phyloP scores from a whole-genome alignment of 331 rosid species.

The Quercus phellos region DNA sequence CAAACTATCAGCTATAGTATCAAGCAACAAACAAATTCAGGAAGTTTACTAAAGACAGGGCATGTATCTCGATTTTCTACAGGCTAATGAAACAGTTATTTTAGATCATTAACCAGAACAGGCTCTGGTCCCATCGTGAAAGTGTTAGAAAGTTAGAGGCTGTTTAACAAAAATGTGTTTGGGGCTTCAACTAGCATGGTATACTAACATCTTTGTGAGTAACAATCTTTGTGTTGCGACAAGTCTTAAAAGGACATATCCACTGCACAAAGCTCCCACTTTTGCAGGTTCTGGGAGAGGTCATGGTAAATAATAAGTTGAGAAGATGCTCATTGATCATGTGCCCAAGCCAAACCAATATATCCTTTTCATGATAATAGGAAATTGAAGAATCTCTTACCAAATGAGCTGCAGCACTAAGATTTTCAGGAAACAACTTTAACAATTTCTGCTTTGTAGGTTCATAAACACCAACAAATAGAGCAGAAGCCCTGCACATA shows the following conservation, averaged over 20 bases:
- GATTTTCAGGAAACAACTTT: slow-evolving; percentile 32
- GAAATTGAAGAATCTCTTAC: slow-evolving; percentile 14
- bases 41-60: background rate
- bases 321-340: background rate
- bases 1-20: slow-evolving; percentile 21
- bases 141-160: background rate
- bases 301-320: background rate
- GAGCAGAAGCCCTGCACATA: slow-evolving; percentile 41
- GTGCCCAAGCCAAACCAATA: background rate
- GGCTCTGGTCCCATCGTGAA: background rate
- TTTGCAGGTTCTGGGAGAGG: too few species aligned
- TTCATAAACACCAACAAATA: slow-evolving; percentile 48
- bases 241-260: background rate
- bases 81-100: background rate
- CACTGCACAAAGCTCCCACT: too few species aligned
- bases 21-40: slow-evolving; percentile 15
- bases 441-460: slow-evolving; percentile 40
- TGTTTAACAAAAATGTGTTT: background rate
- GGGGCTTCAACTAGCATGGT: background rate
- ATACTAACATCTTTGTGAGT: background rate
- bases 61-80: background rate
- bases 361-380: background rate
- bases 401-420: slow-evolving; percentile 45
- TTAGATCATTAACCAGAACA: background rate
- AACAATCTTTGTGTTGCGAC: background rate